phyloP scores from a whole-genome alignment of 306 rosid genomes.

The Hippophae gyantsensis region DNA sequence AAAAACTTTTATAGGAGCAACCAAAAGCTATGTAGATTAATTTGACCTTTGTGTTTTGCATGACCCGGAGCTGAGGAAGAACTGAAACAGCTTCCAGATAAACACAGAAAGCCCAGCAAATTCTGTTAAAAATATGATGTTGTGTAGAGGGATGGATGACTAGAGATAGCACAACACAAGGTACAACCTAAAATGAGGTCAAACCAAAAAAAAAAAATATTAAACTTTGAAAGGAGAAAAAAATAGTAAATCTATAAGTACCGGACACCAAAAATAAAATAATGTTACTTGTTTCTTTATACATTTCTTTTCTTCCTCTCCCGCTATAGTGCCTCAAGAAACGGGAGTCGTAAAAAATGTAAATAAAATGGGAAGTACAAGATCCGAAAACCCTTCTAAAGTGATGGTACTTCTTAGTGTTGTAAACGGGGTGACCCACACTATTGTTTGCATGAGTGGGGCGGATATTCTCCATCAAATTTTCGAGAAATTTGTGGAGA shows the following conservation, averaged over 20 bases:
- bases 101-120: conserved; percentile 69
- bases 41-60: conserved; percentile 64
- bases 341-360: background rate
- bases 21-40: background rate
- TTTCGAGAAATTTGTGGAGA: too few relatives aligned
- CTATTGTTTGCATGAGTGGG: background rate
- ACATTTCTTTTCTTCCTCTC: background rate
- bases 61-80: conserved; percentile 65
- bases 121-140: conserved; percentile 46
- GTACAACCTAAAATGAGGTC: conserved; percentile 37
- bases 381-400: background rate
- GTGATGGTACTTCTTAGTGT: background rate
- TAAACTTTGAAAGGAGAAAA: background rate
- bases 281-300: background rate
- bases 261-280: background rate
- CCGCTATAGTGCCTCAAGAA: background rate
- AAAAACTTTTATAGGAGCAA: too few relatives aligned
- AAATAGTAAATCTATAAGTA: background rate
- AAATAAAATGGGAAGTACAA: background rate
- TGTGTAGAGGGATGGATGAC: conserved; percentile 57
- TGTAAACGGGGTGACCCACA: background rate
- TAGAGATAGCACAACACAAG: conserved; percentile 47
- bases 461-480: too few relatives aligned
- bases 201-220: background rate
- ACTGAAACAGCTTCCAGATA: conserved; percentile 83